Base-by-base conservation (phyloP, 73 alveolate species). In the Stentor roeselii region DNA sequence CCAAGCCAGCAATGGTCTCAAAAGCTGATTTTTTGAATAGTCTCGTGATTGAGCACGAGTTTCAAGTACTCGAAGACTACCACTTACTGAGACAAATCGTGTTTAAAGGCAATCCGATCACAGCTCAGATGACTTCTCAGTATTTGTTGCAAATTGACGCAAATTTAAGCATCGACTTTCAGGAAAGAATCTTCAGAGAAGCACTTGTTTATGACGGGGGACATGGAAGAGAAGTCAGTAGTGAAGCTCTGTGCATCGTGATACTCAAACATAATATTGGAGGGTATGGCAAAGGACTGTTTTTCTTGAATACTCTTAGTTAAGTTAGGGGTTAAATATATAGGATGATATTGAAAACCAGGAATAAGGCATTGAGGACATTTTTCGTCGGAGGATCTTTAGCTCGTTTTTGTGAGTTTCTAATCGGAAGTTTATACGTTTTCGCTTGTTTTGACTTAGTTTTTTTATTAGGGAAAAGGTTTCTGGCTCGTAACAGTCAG, bases 241-340 rank as follows among this genome's bases (percentile, higher is more conserved):
- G 41, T 1, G 80, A 67, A 32, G 37, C 80, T 1, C 2, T 67
- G 80, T 67, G 80, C 34, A 21, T 67, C 27, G 37, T 32, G 15
- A 67, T 67, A 21, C n/a, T 67, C 80, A 67, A 67, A 34, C 41
- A 67, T 21, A 67, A 67, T 21, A 67, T 67, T 1, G 80, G 80
- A 67, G 80, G 80, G 34, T 67, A 67, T 67, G 80, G 80, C n/a
- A 67, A 21, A 21, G 80, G 80, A 40, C 50, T 67, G 80, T 67
- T 67, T 67, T 11, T 50, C 67, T 50, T 50, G n/a, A n/a, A n/a
- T n/a, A n/a, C n/a, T n/a, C n/a, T n/a, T n/a, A n/a, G n/a, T n/a
- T n/a, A n/a, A n/a, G n/a, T n/a, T n/a, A n/a, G n/a, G n/a, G n/a
- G n/a, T n/a, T n/a, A n/a, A n/a, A n/a, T n/a, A n/a, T n/a, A n/a